Evolutionary conservation across 306 rosid genomes (phyloP).

Genomic region (Dalbergia cochinchinensis): DNA sequence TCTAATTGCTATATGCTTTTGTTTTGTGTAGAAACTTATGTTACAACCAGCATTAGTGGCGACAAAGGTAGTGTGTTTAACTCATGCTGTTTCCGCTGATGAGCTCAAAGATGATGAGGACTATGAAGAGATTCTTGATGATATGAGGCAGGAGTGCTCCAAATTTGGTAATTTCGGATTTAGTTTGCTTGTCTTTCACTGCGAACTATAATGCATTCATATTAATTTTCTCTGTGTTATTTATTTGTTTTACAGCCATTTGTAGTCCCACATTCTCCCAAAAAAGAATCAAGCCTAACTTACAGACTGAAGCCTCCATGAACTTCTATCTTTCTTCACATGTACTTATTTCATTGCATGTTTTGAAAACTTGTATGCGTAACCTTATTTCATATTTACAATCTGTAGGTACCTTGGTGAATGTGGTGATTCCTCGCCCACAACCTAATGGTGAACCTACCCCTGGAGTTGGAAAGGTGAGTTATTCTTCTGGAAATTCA

Average conservation of each 20-base stretch:
- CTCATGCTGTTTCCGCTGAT: constrained; percentile 81
- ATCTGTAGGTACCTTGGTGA: constrained; percentile 81
- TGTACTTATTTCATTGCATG: constrained; percentile 37
- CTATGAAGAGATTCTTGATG: constrained; percentile 90
- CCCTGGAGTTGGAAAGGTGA: constrained; percentile 91
- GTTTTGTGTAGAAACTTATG: constrained; percentile 77
- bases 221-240: constrained; percentile 57
- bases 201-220: constrained; percentile 40
- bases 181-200: neutral
- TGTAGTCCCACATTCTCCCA: constrained; percentile 79
- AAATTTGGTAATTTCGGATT: constrained; percentile 71
- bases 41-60: constrained; percentile 79
- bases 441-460: constrained; percentile 63
- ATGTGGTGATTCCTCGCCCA: constrained; percentile 90
- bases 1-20: constrained; percentile 21
- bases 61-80: constrained; percentile 88
- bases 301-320: constrained; percentile 80
- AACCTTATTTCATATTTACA: constrained; percentile 26
- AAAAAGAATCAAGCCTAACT: constrained; percentile 84
- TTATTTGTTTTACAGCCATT: constrained; percentile 83
- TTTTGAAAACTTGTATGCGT: constrained; percentile 21
- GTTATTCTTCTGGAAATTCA: constrained; percentile 10
- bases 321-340: constrained; percentile 59
- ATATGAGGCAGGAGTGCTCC: constrained; percentile 91
- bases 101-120: constrained; percentile 95